Evolutionary conservation across 805 yeast species (phyloP).

Genomic region (Zygosaccharomyces bisporus): DNA sequence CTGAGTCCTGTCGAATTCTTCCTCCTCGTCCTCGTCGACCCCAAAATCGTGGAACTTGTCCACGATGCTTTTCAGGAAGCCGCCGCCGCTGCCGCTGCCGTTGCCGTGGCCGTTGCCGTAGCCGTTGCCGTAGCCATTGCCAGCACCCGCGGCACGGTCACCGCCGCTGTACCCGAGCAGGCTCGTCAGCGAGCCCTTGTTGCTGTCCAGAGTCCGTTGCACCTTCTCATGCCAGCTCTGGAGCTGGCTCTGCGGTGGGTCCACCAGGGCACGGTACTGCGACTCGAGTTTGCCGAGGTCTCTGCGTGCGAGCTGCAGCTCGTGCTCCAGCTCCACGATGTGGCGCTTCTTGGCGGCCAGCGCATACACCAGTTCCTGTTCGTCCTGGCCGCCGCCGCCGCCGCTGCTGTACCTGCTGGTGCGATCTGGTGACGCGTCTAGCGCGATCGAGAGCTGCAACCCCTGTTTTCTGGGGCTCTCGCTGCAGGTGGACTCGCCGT

Average conservation of each 20-base stretch:
- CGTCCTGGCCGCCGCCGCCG: slow-evolving; percentile 1
- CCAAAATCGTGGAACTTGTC: slow-evolving; percentile 34
- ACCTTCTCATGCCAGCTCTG: slow-evolving; percentile 16
- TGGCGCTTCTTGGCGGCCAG: slow-evolving; percentile 53
- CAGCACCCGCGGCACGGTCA: too few species aligned
- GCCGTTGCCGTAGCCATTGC: not conserved
- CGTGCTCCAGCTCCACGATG: slow-evolving; percentile 46
- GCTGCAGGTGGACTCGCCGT: not conserved
- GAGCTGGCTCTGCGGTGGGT: slow-evolving; percentile 8
- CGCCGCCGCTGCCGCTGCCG: slow-evolving; percentile 5
- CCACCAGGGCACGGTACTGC: slow-evolving; percentile 8
- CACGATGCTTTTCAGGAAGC: slow-evolving; percentile 22
- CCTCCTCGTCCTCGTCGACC: slow-evolving; percentile 30
- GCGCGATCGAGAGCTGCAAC: not conserved
- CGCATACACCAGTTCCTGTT: slow-evolving; percentile 33
- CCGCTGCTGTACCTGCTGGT: too few species aligned
- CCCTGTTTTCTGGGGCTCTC: slow-evolving; percentile 1
- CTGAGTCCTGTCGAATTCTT: slow-evolving; percentile 28
- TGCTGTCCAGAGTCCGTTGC: slow-evolving; percentile 20
- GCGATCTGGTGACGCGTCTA: not conserved
- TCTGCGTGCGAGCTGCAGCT: slow-evolving; percentile 36
- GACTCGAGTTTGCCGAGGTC: slow-evolving; percentile 39
- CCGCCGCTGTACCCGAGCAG: slow-evolving; percentile 9
- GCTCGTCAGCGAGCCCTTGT: not conserved
- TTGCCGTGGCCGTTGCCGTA: not conserved